Conservation (phyloP, 108 stramenopile species). For the Pseudonitzschia pungens region DNA sequence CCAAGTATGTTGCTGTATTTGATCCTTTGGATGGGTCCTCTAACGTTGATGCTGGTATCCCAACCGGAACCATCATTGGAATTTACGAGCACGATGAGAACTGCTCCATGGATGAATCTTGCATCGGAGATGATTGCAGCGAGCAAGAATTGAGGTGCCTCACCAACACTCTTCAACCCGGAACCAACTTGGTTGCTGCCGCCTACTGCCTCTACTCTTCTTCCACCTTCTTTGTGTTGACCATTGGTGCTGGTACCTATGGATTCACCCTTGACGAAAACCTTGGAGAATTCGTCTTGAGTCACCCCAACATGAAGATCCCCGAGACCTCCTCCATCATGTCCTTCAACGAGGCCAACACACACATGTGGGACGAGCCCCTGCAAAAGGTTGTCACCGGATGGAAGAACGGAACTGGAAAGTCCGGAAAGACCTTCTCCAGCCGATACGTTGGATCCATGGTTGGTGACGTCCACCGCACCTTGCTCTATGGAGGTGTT, state of each 20-base stretch:
- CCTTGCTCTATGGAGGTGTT: conserved; percentile 96
- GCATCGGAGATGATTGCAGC: conserved; percentile 55
- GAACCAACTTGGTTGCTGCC: conserved; percentile 88
- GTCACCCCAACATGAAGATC: conserved; percentile 81
- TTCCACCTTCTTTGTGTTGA: conserved; percentile 93
- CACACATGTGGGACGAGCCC: conserved; percentile 80
- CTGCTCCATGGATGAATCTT: conserved; percentile 50
- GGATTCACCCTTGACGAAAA: conserved; percentile 96
- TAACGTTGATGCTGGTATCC: conserved; percentile 98
- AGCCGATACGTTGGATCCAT: conserved; percentile 97
- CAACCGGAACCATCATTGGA: conserved; percentile 94
- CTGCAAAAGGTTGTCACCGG: conserved; percentile 61
- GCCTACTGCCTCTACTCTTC: conserved; percentile 97
- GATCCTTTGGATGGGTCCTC: conserved; percentile 98
- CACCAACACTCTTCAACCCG: conserved; percentile 88
- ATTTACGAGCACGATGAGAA: conserved; percentile 83
- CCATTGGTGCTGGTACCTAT: conserved; percentile 82
- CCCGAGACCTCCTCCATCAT: conserved; percentile 85
- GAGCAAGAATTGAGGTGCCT: conserved; percentile 66
- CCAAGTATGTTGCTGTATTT: conserved; percentile 82
- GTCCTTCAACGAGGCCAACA: conserved; percentile 96
- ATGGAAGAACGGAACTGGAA: conserved; percentile 73
- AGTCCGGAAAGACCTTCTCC: conserved; percentile 60
- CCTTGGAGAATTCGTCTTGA: conserved; percentile 94
- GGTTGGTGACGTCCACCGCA: conserved; percentile 99